Base-by-base conservation (phyloP, 2,329 filamentous ascomycete genomes). In the Shiraia sp. region DNA sequence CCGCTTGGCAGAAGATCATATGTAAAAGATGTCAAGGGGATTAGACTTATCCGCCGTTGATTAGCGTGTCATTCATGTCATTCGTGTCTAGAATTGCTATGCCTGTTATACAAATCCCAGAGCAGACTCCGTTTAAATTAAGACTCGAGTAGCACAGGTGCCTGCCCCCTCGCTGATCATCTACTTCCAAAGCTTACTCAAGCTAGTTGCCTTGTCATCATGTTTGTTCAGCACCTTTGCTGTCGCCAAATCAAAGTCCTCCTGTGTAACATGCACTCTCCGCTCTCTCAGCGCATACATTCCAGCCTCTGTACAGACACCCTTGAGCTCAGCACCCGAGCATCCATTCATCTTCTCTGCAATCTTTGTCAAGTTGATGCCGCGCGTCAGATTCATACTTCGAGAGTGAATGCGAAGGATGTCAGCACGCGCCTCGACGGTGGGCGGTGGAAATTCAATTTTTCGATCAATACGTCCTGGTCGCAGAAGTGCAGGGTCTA, bases 261-360 rank as follows among this genome's bases (percentile, higher is more conserved):
- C 93, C 72, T 99, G 93, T 26, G 93, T 99, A 55, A 99, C 93
- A 71, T 99, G 93, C 45, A 99, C 92, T 74, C 93, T 85, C 67
- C 93, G 81, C 76, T 99, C 93, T 59, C 93, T 85, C 53, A 99
- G 79, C 10, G 93, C 93, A 68, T 93, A 99, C 93, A 99, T 99
- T 62, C 93, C 93, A 2, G 93, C 90, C 73, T 99, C 93, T 32
- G 93, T 99, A 72, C 93, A 99, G 33, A 99, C 93, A 76, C 93
- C 93, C 83, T 99, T 99, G 60, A 99, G 75, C 75, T 99, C 93
- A 40, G 93, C 93, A 47, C 93, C 93, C 3, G 91, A 96, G 74
- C 93, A 99, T 36, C 93, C 93, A 65, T 96, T 96, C 93, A 99
- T 99, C 82, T 97, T 97, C 79, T 99, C 93, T 22, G 93, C 93